phyloP scores from a whole-genome alignment of 495 filamentous ascomycete genomes.

The Aspergillus nidulans region DNA sequence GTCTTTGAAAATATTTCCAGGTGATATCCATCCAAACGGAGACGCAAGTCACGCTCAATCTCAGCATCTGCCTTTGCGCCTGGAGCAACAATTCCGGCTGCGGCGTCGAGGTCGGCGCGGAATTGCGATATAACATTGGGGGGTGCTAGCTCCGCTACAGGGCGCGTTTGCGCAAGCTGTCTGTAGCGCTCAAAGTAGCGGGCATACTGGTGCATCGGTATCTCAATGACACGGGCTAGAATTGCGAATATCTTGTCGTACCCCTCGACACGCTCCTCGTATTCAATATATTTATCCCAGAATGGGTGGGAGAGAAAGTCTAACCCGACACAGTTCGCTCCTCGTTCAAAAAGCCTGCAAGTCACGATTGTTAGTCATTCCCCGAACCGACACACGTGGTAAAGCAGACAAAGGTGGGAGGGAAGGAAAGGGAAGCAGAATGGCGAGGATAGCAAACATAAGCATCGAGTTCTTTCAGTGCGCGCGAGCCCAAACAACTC shows the following conservation, averaged over 20 bases:
- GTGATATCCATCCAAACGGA: slow-evolving; percentile 73
- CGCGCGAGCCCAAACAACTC: slow-evolving; percentile 37
- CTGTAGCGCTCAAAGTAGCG: slow-evolving; percentile 92
- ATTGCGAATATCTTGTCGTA: slow-evolving; percentile 85
- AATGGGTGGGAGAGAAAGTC: slow-evolving; percentile 95
- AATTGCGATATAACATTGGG: slow-evolving; percentile 65
- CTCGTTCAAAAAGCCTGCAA: slow-evolving; percentile 86
- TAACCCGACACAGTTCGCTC: slow-evolving; percentile 75
- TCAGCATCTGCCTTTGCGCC: slow-evolving; percentile 64
- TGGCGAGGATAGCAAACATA: slow-evolving; percentile 47
- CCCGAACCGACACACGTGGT: not conserved
- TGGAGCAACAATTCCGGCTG: slow-evolving; percentile 38
- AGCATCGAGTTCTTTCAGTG: slow-evolving; percentile 42
- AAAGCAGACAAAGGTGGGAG: slow-evolving; percentile 16
- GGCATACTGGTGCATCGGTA: slow-evolving; percentile 96
- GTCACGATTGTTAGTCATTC: slow-evolving; percentile 29
- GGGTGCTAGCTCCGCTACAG: slow-evolving; percentile 67
- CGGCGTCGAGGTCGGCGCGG: slow-evolving; percentile 62
- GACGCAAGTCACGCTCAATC: slow-evolving; percentile 76
- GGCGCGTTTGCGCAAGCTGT: slow-evolving; percentile 66
- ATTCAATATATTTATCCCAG: slow-evolving; percentile 99
- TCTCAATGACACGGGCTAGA: slow-evolving; percentile 77
- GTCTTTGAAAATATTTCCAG: slow-evolving; percentile 77
- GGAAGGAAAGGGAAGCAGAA: slow-evolving; percentile 28
- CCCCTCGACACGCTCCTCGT: slow-evolving; percentile 84